These are phyloP conservation scores for Vitis vinifera DNA, from an alignment of 164 flowering plant species.

Conservation along the genomic window DNA sequence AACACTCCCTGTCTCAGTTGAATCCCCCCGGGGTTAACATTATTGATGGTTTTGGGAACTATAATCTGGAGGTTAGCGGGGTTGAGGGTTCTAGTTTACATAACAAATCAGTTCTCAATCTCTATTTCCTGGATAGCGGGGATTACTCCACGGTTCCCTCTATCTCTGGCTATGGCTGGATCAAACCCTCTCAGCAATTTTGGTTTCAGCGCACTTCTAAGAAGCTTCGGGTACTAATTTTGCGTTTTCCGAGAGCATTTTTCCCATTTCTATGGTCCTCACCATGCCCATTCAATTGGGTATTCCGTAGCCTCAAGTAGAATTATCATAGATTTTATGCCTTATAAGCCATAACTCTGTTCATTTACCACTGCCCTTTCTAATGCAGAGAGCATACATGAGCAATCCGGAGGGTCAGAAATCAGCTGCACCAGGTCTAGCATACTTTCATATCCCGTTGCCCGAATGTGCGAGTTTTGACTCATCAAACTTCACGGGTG, in stretches of 20 bases:
- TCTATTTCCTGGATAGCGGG: slow-evolving; percentile 91
- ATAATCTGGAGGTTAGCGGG: slow-evolving; percentile 79
- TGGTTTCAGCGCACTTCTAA: slow-evolving; percentile 81
- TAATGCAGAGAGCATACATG: slow-evolving; percentile 58
- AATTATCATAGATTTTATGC: too few relatives aligned
- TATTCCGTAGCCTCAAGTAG: too few relatives aligned
- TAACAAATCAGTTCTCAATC: slow-evolving; percentile 82
- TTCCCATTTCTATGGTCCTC: not conserved
- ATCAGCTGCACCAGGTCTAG: slow-evolving; percentile 79
- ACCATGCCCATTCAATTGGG: not conserved
- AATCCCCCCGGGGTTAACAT: slow-evolving; percentile 47
- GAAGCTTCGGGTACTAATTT: slow-evolving; percentile 54
- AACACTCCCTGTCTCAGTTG: slow-evolving; percentile 56
- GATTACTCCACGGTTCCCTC: slow-evolving; percentile 83
- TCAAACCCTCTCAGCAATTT: slow-evolving; percentile 83
- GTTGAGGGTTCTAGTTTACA: slow-evolving; percentile 49
- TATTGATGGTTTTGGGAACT: slow-evolving; percentile 94
- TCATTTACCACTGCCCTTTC: not conserved
- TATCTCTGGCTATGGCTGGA: slow-evolving; percentile 91
- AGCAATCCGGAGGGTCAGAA: slow-evolving; percentile 51
- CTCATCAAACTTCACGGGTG: slow-evolving; percentile 78
- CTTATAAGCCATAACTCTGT: not conserved
- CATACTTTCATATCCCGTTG: slow-evolving; percentile 89
- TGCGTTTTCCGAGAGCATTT: too few relatives aligned
- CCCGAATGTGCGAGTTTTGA: slow-evolving; percentile 75